Evolutionary conservation across 768 basidiomycete genomes (phyloP).

Genomic region (Lentinula aciculospora): DNA sequence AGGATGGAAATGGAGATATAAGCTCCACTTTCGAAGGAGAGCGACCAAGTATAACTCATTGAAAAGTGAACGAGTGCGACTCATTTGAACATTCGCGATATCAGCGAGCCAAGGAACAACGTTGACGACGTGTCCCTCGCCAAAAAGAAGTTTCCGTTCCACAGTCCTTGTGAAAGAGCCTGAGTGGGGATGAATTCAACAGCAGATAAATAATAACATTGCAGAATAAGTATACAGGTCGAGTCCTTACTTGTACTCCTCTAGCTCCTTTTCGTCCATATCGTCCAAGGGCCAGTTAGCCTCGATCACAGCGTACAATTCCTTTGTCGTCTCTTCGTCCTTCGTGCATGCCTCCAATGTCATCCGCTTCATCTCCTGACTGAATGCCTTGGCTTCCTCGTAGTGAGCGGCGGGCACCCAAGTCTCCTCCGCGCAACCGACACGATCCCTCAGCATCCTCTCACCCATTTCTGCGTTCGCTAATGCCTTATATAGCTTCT

Average conservation of each 20-base stretch:
- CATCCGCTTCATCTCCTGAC: slow-evolving; percentile 16
- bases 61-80: too few species aligned
- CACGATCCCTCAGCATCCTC: slow-evolving; percentile 11
- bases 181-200: too few species aligned
- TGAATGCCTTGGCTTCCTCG: slow-evolving; percentile 21
- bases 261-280: slow-evolving; percentile 25
- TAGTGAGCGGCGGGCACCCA: slow-evolving; percentile 26
- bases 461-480: slow-evolving; percentile 13
- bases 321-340: slow-evolving; percentile 15
- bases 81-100: too few species aligned
- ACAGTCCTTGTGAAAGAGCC: too few species aligned
- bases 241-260: neutral
- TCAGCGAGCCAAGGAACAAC: too few species aligned
- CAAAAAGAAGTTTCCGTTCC: too few species aligned
- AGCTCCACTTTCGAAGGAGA: too few species aligned
- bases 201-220: too few species aligned
- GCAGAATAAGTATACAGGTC: too few species aligned
- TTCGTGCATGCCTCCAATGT: slow-evolving; percentile 14
- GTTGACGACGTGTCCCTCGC: too few species aligned
- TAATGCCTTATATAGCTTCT: slow-evolving; percentile 18
- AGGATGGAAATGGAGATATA: too few species aligned
- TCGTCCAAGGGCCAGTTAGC: slow-evolving; percentile 33
- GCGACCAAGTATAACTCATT: too few species aligned
- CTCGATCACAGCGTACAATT: slow-evolving; percentile 23
- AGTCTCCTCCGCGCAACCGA: slow-evolving; percentile 20